Evolutionary conservation across 495 filamentous ascomycete genomes (phyloP).

Genomic region (Penicillium canescens): DNA sequence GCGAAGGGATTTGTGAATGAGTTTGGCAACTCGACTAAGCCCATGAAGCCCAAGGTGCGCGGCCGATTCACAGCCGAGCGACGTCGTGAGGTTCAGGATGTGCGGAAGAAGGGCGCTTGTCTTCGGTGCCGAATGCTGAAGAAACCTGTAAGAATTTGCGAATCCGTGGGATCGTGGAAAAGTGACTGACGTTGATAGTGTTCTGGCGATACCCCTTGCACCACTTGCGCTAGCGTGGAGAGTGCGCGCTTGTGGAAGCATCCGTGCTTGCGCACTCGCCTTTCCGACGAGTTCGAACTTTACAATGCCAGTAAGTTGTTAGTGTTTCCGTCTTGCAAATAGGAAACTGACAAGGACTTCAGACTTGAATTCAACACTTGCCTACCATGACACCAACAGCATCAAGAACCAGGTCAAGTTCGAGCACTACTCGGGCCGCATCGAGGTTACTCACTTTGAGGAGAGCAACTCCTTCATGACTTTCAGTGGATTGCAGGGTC

Average conservation of each 20-base stretch:
- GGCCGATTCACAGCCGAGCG: constrained; percentile 67
- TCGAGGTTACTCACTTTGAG: constrained; percentile 70
- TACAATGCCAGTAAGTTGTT: constrained; percentile 59
- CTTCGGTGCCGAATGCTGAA: constrained; percentile 84
- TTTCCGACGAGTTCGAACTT: constrained; percentile 71
- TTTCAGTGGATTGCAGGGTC: constrained; percentile 51
- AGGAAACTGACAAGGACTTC: constrained; percentile 13
- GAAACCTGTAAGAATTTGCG: constrained; percentile 58
- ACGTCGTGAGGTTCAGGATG: constrained; percentile 76
- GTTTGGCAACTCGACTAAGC: constrained; percentile 53
- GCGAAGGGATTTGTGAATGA: constrained; percentile 60
- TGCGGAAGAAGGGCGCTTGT: constrained; percentile 79
- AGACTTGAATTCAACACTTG: constrained; percentile 67
- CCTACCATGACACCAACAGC: constrained; percentile 62
- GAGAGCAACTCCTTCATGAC: constrained; percentile 55
- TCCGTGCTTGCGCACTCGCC: constrained; percentile 73
- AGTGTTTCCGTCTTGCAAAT: background rate
- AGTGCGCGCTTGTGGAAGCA: constrained; percentile 78
- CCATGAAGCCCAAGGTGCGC: constrained; percentile 58
- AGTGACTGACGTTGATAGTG: constrained; percentile 45
- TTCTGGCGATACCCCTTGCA: constrained; percentile 77
- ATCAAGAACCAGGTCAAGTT: constrained; percentile 59
- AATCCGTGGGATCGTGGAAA: background rate
- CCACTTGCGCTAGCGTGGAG: constrained; percentile 75
- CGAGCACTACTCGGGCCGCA: constrained; percentile 55